Evolutionary conservation across 129 eudicot genomes (phyloP).

Genomic region (Ambrosia artemisiifolia): DNA sequence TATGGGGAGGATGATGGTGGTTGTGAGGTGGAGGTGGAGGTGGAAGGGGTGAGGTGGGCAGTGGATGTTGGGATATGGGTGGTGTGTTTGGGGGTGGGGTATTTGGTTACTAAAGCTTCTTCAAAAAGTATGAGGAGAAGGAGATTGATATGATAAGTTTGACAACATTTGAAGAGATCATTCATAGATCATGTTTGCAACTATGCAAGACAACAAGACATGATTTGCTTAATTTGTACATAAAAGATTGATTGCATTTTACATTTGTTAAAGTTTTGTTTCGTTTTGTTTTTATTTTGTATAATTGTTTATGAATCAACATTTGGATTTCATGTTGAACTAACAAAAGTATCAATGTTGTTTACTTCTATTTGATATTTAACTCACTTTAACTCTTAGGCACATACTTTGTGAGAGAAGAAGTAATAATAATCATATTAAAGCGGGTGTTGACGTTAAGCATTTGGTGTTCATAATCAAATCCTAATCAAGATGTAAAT

Average conservation of each 20-base stretch:
- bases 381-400: too few species aligned
- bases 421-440: too few species aligned
- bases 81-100: constrained; percentile 81
- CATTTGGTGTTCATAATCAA: too few species aligned
- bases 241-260: background rate
- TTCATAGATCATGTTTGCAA: background rate
- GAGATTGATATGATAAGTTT: background rate
- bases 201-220: background rate
- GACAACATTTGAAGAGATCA: background rate
- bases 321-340: too few species aligned
- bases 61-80: constrained; percentile 94
- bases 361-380: too few species aligned
- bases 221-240: background rate
- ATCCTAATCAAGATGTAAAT: too few species aligned
- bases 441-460: too few species aligned
- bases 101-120: constrained; percentile 66
- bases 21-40: constrained; percentile 37
- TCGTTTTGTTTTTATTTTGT: background rate
- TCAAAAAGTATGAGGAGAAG: constrained; percentile 28
- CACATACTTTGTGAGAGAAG: too few species aligned
- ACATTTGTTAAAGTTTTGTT: background rate
- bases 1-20: constrained; percentile 13
- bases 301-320: too few species aligned
- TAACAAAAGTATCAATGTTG: too few species aligned
- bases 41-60: constrained; percentile 78